These are phyloP conservation scores for Closterium sp. DNA, from an alignment of 139 green algal species.

Conservation along the genomic window DNA sequence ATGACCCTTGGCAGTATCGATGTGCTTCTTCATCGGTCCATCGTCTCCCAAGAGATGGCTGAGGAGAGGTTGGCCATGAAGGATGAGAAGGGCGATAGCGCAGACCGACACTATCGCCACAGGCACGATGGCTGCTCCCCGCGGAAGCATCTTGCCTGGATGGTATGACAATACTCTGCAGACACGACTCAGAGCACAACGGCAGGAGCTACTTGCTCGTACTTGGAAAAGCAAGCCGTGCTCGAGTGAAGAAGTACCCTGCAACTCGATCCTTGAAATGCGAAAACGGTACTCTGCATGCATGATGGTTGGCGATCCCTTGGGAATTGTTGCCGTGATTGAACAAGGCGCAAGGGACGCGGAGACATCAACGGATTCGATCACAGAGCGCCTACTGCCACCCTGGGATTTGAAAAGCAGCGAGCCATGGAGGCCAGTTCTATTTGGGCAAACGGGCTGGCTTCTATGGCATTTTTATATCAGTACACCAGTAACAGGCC, in stretches of 20 bases:
- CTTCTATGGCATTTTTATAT: too few relatives aligned
- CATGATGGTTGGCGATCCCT: not conserved
- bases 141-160: not conserved
- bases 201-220: not conserved
- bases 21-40: not conserved
- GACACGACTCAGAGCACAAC: not conserved
- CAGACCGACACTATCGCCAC: not conserved
- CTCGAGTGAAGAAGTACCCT: not conserved
- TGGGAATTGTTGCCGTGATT: not conserved
- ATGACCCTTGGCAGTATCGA: not conserved
- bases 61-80: not conserved
- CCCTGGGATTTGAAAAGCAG: too few relatives aligned
- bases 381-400: too few relatives aligned
- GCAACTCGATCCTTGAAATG: not conserved
- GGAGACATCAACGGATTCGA: too few relatives aligned
- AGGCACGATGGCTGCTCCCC: not conserved
- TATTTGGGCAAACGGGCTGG: too few relatives aligned
- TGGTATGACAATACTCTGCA: not conserved
- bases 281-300: not conserved
- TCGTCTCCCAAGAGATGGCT: not conserved
- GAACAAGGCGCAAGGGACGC: too few relatives aligned
- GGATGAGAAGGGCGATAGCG: not conserved
- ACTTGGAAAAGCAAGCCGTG: not conserved
- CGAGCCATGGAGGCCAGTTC: too few relatives aligned
- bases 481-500: too few relatives aligned